These are phyloP conservation scores for Rhynchosporium secalis DNA, from an alignment of 2,329 filamentous ascomycete genomes.

Conservation along the genomic window DNA sequence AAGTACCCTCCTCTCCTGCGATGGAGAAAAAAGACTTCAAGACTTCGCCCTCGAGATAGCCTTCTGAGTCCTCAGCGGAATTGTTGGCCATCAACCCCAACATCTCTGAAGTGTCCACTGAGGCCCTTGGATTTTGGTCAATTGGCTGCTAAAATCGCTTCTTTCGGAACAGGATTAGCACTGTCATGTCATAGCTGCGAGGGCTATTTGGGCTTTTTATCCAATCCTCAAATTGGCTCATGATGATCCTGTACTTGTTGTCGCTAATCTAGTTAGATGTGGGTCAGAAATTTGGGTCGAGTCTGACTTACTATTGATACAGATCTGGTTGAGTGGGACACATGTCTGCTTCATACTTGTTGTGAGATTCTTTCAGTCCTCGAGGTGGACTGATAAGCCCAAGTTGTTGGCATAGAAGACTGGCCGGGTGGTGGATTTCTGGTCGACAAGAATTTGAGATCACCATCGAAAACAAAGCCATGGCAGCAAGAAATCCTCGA, in stretches of 20 bases:
- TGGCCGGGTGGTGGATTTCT: conserved; percentile 44
- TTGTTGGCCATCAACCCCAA: conserved; percentile 34
- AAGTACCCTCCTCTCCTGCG: conserved; percentile 31
- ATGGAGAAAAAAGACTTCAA: conserved; percentile 40
- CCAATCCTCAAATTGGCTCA: conserved; percentile 51
- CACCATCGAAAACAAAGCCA: conserved; percentile 49
- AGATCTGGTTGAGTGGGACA: conserved; percentile 55
- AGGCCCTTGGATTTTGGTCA: conserved; percentile 54
- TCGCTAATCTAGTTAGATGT: conserved; percentile 41
- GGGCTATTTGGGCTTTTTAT: conserved; percentile 46
- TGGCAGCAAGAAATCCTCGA: conserved; percentile 44
- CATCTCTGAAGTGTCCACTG: conserved; percentile 43
- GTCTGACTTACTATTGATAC: conserved; percentile 42
- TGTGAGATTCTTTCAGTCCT: conserved; percentile 53
- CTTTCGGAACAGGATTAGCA: conserved; percentile 46
- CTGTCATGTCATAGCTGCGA: conserved; percentile 44
- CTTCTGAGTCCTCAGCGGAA: conserved; percentile 34
- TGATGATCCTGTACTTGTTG: conserved; percentile 52
- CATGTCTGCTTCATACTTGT: conserved; percentile 55
- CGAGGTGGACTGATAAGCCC: conserved; percentile 44
- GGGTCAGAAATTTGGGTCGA: too few relatives aligned
- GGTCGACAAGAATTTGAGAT: conserved; percentile 53
- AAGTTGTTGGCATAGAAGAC: conserved; percentile 30
- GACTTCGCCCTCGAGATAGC: conserved; percentile 42
- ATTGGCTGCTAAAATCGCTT: conserved; percentile 50